A percentile compares a stretch with the other conserved stretches of the same genome.
phyloP scores from a whole-genome alignment of 2,329 filamentous ascomycete genomes.

The Aspergillus ochraceus region DNA sequence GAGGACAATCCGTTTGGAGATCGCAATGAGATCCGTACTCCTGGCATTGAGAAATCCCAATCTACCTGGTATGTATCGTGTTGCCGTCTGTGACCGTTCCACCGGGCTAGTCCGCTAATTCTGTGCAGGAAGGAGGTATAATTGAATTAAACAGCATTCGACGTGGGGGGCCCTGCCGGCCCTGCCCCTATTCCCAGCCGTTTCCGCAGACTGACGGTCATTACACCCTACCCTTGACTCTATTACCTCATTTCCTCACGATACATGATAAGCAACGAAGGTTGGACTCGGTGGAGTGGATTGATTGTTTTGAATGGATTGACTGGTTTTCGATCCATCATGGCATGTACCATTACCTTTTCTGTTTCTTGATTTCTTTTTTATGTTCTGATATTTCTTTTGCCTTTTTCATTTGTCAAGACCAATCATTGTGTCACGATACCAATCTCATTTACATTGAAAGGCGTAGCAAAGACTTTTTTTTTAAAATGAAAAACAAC shows the following conservation, averaged over 20 bases:
- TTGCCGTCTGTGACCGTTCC: not conserved
- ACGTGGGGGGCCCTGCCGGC: not conserved
- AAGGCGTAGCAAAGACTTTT: not conserved
- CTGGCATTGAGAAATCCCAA: constrained; percentile 30
- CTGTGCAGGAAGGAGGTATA: constrained; percentile 30
- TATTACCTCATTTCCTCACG: not conserved
- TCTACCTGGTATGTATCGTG: constrained; percentile 35
- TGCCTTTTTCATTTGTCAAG: not conserved
- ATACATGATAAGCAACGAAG: not conserved
- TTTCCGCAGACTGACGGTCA: not conserved
- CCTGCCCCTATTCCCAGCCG: too few relatives aligned
- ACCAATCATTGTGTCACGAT: not conserved
- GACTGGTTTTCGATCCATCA: not conserved
- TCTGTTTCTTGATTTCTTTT: not conserved
- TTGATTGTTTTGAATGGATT: not conserved
- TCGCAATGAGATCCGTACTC: constrained; percentile 60
- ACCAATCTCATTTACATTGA: not conserved
- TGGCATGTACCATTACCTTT: not conserved
- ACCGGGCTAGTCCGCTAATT: constrained; percentile 6
- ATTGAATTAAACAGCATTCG: not conserved
- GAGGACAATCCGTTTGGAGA: constrained; percentile 89
- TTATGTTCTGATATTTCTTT: not conserved
- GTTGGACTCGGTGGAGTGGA: not conserved
- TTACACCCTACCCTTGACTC: not conserved
- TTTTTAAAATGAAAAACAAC: not conserved